Conservation (phyloP, 768 basidiomycete genomes). For the Phanerochaete carnosa region DNA sequence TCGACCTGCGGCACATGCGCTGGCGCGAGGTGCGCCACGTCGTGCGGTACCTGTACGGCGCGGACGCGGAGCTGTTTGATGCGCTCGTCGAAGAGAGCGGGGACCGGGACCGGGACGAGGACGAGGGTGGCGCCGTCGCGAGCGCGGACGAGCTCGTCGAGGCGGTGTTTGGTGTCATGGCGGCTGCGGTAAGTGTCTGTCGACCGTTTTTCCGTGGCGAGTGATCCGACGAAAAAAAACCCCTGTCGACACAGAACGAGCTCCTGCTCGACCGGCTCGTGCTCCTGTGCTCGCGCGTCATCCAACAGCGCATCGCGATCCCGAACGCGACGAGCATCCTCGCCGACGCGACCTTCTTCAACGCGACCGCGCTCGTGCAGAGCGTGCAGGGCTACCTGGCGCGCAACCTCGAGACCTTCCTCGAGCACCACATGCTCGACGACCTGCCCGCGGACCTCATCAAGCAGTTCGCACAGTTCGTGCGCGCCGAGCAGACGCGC, state of each 20-base stretch:
- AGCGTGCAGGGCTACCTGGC: constrained; percentile 77
- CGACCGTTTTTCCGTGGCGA: background rate
- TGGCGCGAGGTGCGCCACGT: constrained; percentile 79
- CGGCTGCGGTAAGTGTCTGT: constrained; percentile 62
- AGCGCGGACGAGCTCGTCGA: constrained; percentile 75
- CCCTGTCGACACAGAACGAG: constrained; percentile 79
- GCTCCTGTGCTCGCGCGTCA: constrained; percentile 74
- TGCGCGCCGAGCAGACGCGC: constrained; percentile 54
- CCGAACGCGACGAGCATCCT: constrained; percentile 81
- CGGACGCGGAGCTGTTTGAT: constrained; percentile 66
- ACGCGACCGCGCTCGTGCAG: constrained; percentile 63
- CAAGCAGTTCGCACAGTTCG: constrained; percentile 59
- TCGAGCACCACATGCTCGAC: constrained; percentile 80
- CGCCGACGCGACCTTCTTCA: constrained; percentile 75
- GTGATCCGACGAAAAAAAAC: background rate
- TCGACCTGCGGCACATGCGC: constrained; percentile 69
- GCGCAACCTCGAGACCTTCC: constrained; percentile 81
- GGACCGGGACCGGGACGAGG: background rate
- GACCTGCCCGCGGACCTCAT: constrained; percentile 65
- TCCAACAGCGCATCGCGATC: constrained; percentile 64
- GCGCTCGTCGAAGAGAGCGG: constrained; percentile 50
- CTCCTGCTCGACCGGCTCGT: constrained; percentile 83
- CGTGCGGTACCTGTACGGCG: constrained; percentile 71
- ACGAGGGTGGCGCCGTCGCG: constrained; percentile 22
- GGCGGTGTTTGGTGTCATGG: constrained; percentile 84